Evolutionary conservation across 768 basidiomycete species (phyloP), one percentile per base, ranked within the genome.

Genomic region (Naganishia vishniacii): DNA sequence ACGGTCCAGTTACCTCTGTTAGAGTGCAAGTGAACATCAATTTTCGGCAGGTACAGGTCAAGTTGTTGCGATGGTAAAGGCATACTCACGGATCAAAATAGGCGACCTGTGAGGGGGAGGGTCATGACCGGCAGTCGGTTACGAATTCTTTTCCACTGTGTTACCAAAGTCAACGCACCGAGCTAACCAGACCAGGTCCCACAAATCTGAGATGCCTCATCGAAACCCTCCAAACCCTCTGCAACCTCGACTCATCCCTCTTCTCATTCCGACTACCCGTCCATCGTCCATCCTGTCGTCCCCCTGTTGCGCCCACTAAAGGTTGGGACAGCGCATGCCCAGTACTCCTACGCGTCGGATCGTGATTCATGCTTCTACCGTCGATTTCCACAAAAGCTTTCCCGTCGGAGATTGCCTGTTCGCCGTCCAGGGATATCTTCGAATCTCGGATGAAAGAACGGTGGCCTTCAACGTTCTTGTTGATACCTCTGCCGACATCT

Each of bases 1-100:
- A 91, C 90, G 18, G 87, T 84, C 91, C 90, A 91, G 72, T 92
- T 93, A 29, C 90, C 88, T 20, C 86, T 87, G 60, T 26, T n/a
- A n/a, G n/a, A n/a, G n/a, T n/a, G n/a, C n/a, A 51, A 6, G n/a
- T n/a, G n/a, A n/a, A n/a, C n/a, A n/a, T n/a, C n/a, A n/a, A n/a
- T n/a, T n/a, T n/a, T n/a, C n/a, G 51, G 15, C 9, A 46, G 18
- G 29, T 1, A 40, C 1, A 16, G 8, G 6, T 4, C 23, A n/a
- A 23, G 61, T 28, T 23, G 42, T 29, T 15, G 20, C 32, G 58
- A 28, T 41, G 18, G 20, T 4, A 1, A 29, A 60, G 34, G 53
- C 28, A 16, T 26, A 80, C 86, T 73, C 69, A 89, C 85, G 88
- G 89, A 71, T 90, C 88, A 72, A 89, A 88, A 25, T 23, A 41